phyloP scores from a whole-genome alignment of 148 eudicot genomes.

The Persicaria tinctoria region DNA sequence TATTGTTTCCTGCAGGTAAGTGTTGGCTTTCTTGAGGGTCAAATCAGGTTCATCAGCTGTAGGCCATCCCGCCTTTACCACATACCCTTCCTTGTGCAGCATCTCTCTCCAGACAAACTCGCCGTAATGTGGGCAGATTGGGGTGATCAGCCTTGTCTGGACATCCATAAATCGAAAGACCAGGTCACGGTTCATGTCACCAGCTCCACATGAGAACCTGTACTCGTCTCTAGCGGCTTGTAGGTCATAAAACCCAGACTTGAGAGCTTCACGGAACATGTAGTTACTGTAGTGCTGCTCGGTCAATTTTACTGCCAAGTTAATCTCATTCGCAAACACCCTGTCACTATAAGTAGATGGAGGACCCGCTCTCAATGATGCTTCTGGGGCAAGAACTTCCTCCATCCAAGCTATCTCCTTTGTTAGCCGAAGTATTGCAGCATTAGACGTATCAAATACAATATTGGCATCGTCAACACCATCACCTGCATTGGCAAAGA shows the following conservation, averaged over 20 bases:
- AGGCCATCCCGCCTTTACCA: constrained; percentile 75
- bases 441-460: constrained; percentile 88
- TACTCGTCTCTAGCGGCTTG: constrained; percentile 89
- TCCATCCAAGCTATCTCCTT: constrained; percentile 87
- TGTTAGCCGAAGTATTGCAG: constrained; percentile 81
- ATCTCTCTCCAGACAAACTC: constrained; percentile 81
- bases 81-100: constrained; percentile 67
- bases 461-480: constrained; percentile 96
- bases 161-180: constrained; percentile 72
- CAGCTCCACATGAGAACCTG: constrained; percentile 66
- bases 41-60: constrained; percentile 51
- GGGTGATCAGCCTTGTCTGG: constrained; percentile 78
- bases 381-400: constrained; percentile 59
- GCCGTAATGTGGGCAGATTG: constrained; percentile 80
- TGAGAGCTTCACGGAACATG: constrained; percentile 73
- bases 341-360: constrained; percentile 65
- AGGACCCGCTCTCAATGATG: constrained; percentile 44
- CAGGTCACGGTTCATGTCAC: constrained; percentile 67
- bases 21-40: constrained; percentile 67
- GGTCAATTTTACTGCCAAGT: constrained; percentile 50
- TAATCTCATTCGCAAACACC: constrained; percentile 86
- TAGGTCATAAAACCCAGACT: constrained; percentile 79
- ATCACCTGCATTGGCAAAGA: constrained; percentile 92
- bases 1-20: constrained; percentile 65
- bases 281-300: constrained; percentile 61